These are phyloP conservation scores for Populus trichocarpa DNA, from an alignment of 441 rosid species.

Conservation along the genomic window DNA sequence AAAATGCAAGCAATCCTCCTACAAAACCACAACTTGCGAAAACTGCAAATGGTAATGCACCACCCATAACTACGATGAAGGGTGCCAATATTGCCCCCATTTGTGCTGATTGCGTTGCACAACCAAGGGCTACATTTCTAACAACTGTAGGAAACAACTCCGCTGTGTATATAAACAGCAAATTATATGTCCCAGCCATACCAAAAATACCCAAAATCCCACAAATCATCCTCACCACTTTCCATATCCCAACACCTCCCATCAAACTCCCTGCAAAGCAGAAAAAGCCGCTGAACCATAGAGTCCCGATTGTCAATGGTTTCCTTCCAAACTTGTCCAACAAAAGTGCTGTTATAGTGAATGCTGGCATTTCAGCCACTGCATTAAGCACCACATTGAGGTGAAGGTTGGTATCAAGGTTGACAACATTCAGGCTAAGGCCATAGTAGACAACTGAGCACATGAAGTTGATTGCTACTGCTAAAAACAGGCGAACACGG, in stretches of 20 bases:
- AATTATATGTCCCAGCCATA: slow-evolving; percentile 82
- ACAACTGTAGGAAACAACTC: slow-evolving; percentile 91
- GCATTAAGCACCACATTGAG: slow-evolving; percentile 71
- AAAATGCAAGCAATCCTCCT: slow-evolving; percentile 71
- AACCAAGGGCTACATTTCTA: slow-evolving; percentile 85
- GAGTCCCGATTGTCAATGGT: slow-evolving; percentile 74
- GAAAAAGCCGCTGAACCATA: slow-evolving; percentile 74
- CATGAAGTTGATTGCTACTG: slow-evolving; percentile 61
- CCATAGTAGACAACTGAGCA: slow-evolving; percentile 85
- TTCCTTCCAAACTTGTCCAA: slow-evolving; percentile 71
- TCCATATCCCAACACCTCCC: slow-evolving; percentile 48
- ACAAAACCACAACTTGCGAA: slow-evolving; percentile 62
- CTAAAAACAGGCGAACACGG: slow-evolving; percentile 49
- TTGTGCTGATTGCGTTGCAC: slow-evolving; percentile 75
- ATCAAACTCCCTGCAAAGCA: slow-evolving; percentile 52
- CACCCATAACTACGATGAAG: slow-evolving; percentile 75
- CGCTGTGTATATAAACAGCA: slow-evolving; percentile 71
- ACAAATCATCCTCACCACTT: slow-evolving; percentile 57
- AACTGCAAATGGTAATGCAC: slow-evolving; percentile 58
- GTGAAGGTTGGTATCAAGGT: slow-evolving; percentile 81
- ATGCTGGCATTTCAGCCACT: slow-evolving; percentile 85
- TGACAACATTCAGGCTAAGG: slow-evolving; percentile 80
- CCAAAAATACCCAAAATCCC: slow-evolving; percentile 84
- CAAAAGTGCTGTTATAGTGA: slow-evolving; percentile 61
- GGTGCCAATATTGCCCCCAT: slow-evolving; percentile 92